Evolutionary conservation across 75 land plant species (phyloP), one percentile per base, ranked within the genome.

Genomic region (Gnetum montanum): DNA sequence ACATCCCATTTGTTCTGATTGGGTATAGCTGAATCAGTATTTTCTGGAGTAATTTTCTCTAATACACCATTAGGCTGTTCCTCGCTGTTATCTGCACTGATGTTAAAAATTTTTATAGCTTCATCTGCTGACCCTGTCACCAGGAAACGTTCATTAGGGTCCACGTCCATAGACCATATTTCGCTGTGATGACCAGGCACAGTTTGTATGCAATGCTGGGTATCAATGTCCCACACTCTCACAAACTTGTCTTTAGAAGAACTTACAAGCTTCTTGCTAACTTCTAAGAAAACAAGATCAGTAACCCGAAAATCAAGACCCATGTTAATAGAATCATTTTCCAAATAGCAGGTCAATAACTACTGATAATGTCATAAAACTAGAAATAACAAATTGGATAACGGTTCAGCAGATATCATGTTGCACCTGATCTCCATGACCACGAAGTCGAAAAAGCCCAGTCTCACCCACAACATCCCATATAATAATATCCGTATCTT

Each of bases 391-490:
- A n/a, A n/a, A n/a, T n/a, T n/a, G n/a, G n/a, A n/a, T n/a, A n/a
- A n/a, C n/a, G n/a, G n/a, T n/a, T n/a, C n/a, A n/a, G n/a, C n/a
- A n/a, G n/a, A n/a, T n/a, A n/a, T n/a, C n/a, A n/a, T n/a, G n/a
- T n/a, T 23, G 43, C n/a, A 86, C 99, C 97, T 95, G 99, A 59
- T 86, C 97, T 25, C 81, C 78, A 49, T 95, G 99, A 0, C 93
- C 99, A 30, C 81, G 78, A 37, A 95, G 83, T 7, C 93, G 85
- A 59, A 76, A 95, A 3, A 95, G 79, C 29, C 99, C 97, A 18
- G 84, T 51, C 68, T 95, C 99, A 26, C 81, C 96, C 37, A 95
- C 86, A 29, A 79, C 85, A 79, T 95, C 99, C 97, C 97, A 95
- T 35, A 95, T 70, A 10, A 95, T 86, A 47, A 90, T 61, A 62